Evolutionary conservation across 306 rosid genomes (phyloP).

Genomic region (Citrullus mucosospermus): DNA sequence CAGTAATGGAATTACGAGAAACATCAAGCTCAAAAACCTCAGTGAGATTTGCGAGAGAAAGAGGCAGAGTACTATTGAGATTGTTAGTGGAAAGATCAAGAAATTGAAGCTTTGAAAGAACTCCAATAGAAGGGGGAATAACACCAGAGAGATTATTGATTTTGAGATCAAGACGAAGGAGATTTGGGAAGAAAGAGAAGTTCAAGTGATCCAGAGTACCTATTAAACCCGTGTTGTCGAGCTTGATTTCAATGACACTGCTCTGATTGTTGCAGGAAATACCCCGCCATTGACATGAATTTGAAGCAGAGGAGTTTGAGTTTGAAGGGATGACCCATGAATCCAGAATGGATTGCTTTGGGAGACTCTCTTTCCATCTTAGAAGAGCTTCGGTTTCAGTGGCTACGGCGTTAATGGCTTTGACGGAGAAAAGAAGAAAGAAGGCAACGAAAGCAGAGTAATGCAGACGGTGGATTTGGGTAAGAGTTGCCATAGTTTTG

Average conservation of each 20-base stretch:
- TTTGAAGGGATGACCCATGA: conserved; percentile 22
- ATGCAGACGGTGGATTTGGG: not conserved
- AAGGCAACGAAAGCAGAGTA: not conserved
- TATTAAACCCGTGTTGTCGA: conserved; percentile 25
- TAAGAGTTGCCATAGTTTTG: not conserved
- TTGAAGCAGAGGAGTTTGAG: conserved; percentile 12
- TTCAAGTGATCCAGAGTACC: conserved; percentile 40
- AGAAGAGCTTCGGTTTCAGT: conserved; percentile 31
- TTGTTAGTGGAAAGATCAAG: conserved; percentile 44
- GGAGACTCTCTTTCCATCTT: conserved; percentile 40
- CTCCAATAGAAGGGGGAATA: conserved; percentile 35
- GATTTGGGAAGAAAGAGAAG: conserved; percentile 37
- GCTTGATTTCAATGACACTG: conserved; percentile 18
- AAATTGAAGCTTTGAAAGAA: conserved; percentile 28
- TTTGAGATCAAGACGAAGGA: conserved; percentile 43
- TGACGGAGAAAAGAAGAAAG: not conserved
- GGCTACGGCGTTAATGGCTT: not conserved
- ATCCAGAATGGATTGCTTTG: conserved; percentile 22
- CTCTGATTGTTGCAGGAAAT: conserved; percentile 29
- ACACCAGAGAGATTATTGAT: conserved; percentile 26
- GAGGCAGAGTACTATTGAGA: conserved; percentile 34
- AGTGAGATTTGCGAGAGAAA: conserved; percentile 42
- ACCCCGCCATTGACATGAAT: conserved; percentile 43
- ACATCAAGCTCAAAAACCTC: conserved; percentile 39
- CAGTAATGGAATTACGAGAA: conserved; percentile 32